Conservation (phyloP, 2,329 filamentous ascomycete genomes). For the Emericellopsis cladophorae region DNA sequence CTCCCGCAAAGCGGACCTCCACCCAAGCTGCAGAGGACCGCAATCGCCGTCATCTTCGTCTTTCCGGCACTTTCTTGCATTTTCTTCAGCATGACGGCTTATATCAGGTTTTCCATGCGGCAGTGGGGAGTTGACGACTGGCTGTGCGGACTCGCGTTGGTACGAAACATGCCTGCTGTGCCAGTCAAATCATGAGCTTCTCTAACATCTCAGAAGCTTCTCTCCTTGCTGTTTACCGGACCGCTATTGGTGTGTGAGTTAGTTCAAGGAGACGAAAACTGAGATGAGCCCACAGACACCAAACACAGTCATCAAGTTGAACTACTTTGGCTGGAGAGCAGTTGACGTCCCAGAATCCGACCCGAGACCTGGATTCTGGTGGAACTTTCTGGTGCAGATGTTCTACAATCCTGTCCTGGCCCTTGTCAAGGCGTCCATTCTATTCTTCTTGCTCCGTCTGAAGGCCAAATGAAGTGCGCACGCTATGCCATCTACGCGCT, state of each 20-base stretch:
- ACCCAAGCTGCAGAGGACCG: too few species aligned
- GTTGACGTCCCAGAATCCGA: conserved; percentile 6
- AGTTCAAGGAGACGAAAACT: too few species aligned
- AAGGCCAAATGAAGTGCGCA: conserved; percentile 18
- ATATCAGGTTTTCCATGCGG: too few species aligned
- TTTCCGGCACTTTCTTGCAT: too few species aligned
- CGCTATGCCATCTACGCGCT: conserved; percentile 10
- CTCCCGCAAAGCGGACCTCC: too few species aligned
- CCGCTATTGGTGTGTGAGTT: conserved; percentile 12
- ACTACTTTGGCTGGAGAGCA: conserved; percentile 15
- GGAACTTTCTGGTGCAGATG: conserved; percentile 24
- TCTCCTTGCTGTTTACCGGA: conserved; percentile 6
- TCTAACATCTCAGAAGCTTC: too few species aligned
- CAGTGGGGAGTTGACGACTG: too few species aligned
- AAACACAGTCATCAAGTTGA: conserved; percentile 11
- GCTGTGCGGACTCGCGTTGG: too few species aligned
- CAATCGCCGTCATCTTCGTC: too few species aligned
- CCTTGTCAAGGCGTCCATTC: conserved; percentile 29
- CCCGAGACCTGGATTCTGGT: conserved; percentile 10
- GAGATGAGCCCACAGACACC: background rate
- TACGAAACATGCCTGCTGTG: too few species aligned
- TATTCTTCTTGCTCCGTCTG: conserved; percentile 29
- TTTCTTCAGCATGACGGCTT: too few species aligned
- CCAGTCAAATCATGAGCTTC: too few species aligned
- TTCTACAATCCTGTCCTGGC: conserved; percentile 32